A percentile compares a stretch with the other conserved stretches of the same genome.
Evolutionary conservation across 2,329 filamentous ascomycete genomes (phyloP).

Genomic region (Pseudogymnoascus sp.): DNA sequence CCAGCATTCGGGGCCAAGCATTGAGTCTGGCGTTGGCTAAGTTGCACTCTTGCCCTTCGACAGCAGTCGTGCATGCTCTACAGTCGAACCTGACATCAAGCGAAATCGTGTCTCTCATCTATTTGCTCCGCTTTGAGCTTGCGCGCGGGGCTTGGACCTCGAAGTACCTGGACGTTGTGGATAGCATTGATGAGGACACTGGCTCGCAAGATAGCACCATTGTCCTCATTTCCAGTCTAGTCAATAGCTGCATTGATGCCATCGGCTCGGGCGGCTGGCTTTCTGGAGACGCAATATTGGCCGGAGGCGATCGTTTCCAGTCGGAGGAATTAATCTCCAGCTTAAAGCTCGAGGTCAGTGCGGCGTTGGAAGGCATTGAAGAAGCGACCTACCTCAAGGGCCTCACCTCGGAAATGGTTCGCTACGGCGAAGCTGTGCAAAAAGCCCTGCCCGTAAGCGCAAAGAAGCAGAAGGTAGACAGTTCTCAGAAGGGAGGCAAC

Average conservation of each 20-base stretch:
- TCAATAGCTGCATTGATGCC: constrained; percentile 66
- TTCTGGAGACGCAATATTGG: constrained; percentile 46
- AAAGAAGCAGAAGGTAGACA: constrained; percentile 23
- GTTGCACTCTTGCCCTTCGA: constrained; percentile 55
- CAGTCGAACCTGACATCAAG: constrained; percentile 54
- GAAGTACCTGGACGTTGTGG: constrained; percentile 53
- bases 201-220: constrained; percentile 59
- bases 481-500: constrained; percentile 13
- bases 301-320: constrained; percentile 38
- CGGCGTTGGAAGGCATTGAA: constrained; percentile 62
- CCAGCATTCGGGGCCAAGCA: constrained; percentile 52
- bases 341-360: constrained; percentile 60
- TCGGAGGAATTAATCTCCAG: constrained; percentile 55
- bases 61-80: constrained; percentile 52
- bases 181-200: constrained; percentile 36
- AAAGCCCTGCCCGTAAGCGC: constrained; percentile 14
- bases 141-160: constrained; percentile 69
- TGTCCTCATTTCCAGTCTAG: constrained; percentile 59
- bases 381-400: constrained; percentile 58
- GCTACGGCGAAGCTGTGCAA: constrained; percentile 40
- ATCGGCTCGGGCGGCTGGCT: constrained; percentile 69
- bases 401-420: constrained; percentile 56
- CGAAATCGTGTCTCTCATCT: constrained; percentile 63
- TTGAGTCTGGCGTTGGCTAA: constrained; percentile 62
- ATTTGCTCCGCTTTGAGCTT: constrained; percentile 64